Conservation (phyloP, 768 basidiomycete genomes). For the Termitomyces sp. region DNA sequence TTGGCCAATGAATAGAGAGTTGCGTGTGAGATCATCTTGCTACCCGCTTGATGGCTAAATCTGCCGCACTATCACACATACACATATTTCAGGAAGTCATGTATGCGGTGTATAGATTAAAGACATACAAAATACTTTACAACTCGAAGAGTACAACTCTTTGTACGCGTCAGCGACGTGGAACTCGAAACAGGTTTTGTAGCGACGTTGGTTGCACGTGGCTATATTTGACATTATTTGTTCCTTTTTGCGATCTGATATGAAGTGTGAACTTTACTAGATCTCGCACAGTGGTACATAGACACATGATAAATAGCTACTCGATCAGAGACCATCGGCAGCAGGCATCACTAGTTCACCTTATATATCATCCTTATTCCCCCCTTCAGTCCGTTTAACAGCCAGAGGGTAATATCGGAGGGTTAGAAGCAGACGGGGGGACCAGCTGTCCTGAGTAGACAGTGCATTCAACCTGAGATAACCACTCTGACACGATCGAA, state of each 20-base stretch:
- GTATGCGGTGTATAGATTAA: background rate
- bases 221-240: conserved; percentile 15
- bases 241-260: background rate
- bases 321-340: background rate
- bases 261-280: too few relatives aligned
- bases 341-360: background rate
- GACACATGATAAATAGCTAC: background rate
- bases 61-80: background rate
- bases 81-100: background rate
- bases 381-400: background rate
- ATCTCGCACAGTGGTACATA: background rate
- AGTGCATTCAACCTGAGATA: conserved; percentile 18
- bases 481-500: conserved; percentile 18
- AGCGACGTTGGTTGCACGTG: conserved; percentile 2
- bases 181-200: background rate
- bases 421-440: conserved; percentile 3
- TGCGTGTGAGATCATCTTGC: conserved; percentile 68
- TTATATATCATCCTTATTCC: background rate
- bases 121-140: background rate
- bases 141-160: background rate
- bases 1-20: conserved; percentile 83
- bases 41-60: background rate
- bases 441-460: conserved; percentile 16
- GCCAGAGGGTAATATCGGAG: background rate
- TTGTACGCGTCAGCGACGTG: background rate